Conservation (phyloP, 2,329 filamentous ascomycete genomes). For the Apiospora pterosperma region DNA sequence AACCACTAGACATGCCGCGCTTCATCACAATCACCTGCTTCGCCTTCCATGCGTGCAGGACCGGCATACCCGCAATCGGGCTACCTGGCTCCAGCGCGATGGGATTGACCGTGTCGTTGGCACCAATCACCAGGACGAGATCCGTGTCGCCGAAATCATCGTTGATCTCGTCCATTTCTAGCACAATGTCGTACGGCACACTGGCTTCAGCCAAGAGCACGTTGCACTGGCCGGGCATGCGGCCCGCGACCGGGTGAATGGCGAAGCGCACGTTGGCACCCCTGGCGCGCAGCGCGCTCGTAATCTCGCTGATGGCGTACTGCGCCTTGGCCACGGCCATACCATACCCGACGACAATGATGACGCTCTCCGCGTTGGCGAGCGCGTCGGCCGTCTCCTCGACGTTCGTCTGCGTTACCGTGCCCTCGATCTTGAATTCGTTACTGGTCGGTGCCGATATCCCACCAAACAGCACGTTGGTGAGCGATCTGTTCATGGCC, state of each 20-base stretch:
- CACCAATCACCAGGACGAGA: conserved; percentile 82
- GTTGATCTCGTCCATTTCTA: conserved; percentile 97
- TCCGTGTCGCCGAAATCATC: conserved; percentile 86
- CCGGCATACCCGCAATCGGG: conserved; percentile 88
- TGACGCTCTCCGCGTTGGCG: conserved; percentile 75
- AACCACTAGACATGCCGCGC: conserved; percentile 82
- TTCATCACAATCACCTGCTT: conserved; percentile 95
- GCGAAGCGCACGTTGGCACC: conserved; percentile 83
- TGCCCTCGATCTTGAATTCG: conserved; percentile 75
- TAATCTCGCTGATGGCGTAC: conserved; percentile 84
- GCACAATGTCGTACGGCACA: conserved; percentile 86
- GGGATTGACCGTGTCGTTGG: conserved; percentile 90
- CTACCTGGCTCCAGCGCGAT: conserved; percentile 81
- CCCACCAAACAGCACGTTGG: conserved; percentile 85
- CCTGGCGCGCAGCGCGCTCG: conserved; percentile 66
- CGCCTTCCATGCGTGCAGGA: conserved; percentile 89
- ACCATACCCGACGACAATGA: conserved; percentile 87
- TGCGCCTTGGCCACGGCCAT: conserved; percentile 95
- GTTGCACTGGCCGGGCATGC: conserved; percentile 93
- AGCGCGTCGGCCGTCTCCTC: conserved; percentile 79
- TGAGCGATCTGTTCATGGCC: conserved; percentile 88
- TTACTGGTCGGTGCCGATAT: conserved; percentile 60
- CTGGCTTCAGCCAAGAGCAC: conserved; percentile 83
- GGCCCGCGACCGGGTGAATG: conserved; percentile 84
- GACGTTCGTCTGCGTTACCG: conserved; percentile 72